Percentiles rank a stretch among this genome's conserved stretches.
These are phyloP conservation scores for Dendrobium officinale DNA, from an alignment of 106 monocot genomes.

Conservation along the genomic window DNA sequence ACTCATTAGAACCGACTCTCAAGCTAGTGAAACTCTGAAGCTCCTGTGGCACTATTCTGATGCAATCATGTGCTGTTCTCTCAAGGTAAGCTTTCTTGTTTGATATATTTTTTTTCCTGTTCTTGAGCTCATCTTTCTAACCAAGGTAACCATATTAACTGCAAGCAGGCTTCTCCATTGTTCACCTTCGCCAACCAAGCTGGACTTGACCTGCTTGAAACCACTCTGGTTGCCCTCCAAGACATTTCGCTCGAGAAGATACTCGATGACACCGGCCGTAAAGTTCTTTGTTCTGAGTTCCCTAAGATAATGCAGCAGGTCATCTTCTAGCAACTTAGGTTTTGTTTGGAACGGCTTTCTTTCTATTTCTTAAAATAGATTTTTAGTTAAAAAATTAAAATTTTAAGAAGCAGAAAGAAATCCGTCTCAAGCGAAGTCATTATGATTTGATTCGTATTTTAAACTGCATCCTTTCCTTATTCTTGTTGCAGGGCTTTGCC, in stretches of 20 bases:
- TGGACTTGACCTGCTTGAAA: constrained; percentile 84
- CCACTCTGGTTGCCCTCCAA: constrained; percentile 58
- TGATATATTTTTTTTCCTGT: background rate
- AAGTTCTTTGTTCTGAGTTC: constrained; percentile 58
- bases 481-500: constrained; percentile 44
- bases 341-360: too few species aligned
- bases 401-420: too few species aligned
- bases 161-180: constrained; percentile 34
- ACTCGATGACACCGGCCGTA: constrained; percentile 57
- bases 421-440: background rate
- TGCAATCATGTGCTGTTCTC: constrained; percentile 75
- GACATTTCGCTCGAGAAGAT: constrained; percentile 62
- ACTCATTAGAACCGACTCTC: constrained; percentile 37
- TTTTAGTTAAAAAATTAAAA: too few species aligned
- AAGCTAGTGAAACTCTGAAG: constrained; percentile 44
- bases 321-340: background rate
- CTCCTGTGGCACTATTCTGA: constrained; percentile 74
- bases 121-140: background rate
- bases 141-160: background rate
- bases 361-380: too few species aligned
- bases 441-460: background rate
- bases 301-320: constrained; percentile 94
- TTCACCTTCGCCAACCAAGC: constrained; percentile 72
- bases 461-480: background rate
- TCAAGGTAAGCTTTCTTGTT: constrained; percentile 36